Evolutionary conservation across 1,139 yeast genomes (phyloP).

Genomic region (Scheffersomyces segobiensis): DNA sequence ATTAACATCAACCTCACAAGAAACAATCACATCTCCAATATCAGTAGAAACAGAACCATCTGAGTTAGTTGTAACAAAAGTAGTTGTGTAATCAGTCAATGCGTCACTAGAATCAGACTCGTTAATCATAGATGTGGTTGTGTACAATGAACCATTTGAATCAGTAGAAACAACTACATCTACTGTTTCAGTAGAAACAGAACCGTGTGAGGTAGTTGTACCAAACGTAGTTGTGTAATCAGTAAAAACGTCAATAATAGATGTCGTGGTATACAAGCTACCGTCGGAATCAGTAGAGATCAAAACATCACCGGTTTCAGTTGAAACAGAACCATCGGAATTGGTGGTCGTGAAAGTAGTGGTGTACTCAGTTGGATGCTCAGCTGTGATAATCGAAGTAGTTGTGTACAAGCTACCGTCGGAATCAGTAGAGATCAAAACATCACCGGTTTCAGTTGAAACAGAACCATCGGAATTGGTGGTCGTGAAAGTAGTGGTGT

Average conservation of each 20-base stretch:
- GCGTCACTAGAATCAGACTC: background rate
- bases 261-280: background rate
- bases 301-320: constrained; percentile 6
- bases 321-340: constrained; percentile 4
- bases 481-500: too few species aligned
- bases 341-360: constrained; percentile 7
- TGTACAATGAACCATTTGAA: constrained; percentile 9
- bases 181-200: constrained; percentile 5
- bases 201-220: too few species aligned
- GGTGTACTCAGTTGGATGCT: constrained; percentile 5
- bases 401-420: background rate
- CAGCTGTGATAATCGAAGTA: background rate
- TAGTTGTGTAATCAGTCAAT: constrained; percentile 8
- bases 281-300: constrained; percentile 4
- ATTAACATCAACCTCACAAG: constrained; percentile 9
- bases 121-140: constrained; percentile 10
- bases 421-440: constrained; percentile 12
- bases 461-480: background rate
- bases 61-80: constrained; percentile 6
- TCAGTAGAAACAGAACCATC: constrained; percentile 6
- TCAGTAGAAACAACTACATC: constrained; percentile 12
- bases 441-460: constrained; percentile 11
- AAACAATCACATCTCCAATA: constrained; percentile 5
- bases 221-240: too few species aligned
- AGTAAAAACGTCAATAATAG: too few species aligned